Conservation (phyloP, 2,329 filamentous ascomycete genomes). For the Akanthomyces uredinophilus region DNA sequence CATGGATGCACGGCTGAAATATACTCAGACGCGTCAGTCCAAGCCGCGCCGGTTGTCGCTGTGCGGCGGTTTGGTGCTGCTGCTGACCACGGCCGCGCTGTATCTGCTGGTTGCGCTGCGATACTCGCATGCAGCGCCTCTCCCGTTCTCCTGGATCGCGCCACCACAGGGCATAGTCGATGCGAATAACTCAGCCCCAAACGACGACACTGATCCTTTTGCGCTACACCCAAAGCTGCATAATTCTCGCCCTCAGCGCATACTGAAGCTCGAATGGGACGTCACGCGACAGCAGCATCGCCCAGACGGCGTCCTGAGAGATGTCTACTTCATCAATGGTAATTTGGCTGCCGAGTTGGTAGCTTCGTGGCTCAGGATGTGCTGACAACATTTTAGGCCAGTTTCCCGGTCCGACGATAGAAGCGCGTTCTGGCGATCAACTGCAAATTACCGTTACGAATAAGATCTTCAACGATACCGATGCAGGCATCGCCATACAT, state of each 20-base stretch:
- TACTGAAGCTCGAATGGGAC: slow-evolving; percentile 11
- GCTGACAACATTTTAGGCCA: slow-evolving; percentile 4
- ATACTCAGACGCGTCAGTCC: background rate
- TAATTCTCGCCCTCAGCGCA: slow-evolving; percentile 8
- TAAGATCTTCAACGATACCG: slow-evolving; percentile 27
- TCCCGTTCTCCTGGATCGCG: background rate
- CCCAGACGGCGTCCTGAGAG: slow-evolving; percentile 13
- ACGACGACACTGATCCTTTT: background rate
- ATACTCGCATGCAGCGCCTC: background rate
- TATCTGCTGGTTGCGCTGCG: background rate
- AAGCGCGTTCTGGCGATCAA: slow-evolving; percentile 30
- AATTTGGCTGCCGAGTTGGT: background rate
- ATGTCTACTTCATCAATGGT: slow-evolving; percentile 17
- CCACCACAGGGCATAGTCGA: background rate
- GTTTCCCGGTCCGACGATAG: slow-evolving; percentile 16
- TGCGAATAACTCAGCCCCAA: background rate
- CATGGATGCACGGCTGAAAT: background rate
- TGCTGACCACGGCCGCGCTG: background rate
- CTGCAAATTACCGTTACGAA: slow-evolving; percentile 36
- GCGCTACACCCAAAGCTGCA: slow-evolving; percentile 13
- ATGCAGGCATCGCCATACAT: slow-evolving; percentile 50
- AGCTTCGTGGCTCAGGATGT: background rate
- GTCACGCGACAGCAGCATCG: slow-evolving; percentile 11
- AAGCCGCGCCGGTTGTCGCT: background rate
- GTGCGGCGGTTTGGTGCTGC: slow-evolving; percentile 6